Evolutionary conservation across 306 rosid species (phyloP).

Genomic region (Cucurbita pepo): DNA sequence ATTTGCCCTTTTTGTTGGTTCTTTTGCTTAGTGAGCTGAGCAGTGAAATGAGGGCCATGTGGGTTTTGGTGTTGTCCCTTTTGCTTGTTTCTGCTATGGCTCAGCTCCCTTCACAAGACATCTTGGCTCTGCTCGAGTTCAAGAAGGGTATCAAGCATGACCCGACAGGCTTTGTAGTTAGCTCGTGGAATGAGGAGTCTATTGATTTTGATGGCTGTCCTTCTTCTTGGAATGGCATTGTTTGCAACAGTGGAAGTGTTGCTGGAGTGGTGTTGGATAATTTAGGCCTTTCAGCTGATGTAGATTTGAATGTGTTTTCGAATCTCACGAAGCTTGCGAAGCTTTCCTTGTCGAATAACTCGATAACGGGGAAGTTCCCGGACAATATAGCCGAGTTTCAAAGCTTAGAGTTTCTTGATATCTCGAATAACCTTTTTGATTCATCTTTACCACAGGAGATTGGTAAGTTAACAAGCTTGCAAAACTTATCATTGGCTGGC

Average conservation of each 20-base stretch:
- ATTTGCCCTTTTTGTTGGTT: not conserved
- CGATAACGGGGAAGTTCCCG: conserved; percentile 54
- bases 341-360: conserved; percentile 73
- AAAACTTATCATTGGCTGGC: conserved; percentile 62
- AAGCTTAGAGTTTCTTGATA: conserved; percentile 63
- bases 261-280: conserved; percentile 88
- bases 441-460: conserved; percentile 44
- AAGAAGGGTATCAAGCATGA: conserved; percentile 91
- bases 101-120: conserved; percentile 97
- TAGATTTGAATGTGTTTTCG: conserved; percentile 54
- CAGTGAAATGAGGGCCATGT: conserved; percentile 33
- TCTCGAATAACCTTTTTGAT: conserved; percentile 70
- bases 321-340: conserved; percentile 74
- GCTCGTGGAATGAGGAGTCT: conserved; percentile 95
- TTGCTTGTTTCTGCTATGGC: conserved; percentile 47
- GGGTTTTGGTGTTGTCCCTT: conserved; percentile 44
- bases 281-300: conserved; percentile 66
- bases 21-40: not conserved
- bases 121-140: conserved; percentile 73
- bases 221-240: conserved; percentile 88
- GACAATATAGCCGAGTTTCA: conserved; percentile 48
- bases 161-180: conserved; percentile 74
- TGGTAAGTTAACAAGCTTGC: conserved; percentile 44
- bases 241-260: conserved; percentile 82
- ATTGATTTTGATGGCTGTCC: conserved; percentile 97